Base-by-base conservation (phyloP, 768 basidiomycete genomes). In the Tephrocybe sp. region DNA sequence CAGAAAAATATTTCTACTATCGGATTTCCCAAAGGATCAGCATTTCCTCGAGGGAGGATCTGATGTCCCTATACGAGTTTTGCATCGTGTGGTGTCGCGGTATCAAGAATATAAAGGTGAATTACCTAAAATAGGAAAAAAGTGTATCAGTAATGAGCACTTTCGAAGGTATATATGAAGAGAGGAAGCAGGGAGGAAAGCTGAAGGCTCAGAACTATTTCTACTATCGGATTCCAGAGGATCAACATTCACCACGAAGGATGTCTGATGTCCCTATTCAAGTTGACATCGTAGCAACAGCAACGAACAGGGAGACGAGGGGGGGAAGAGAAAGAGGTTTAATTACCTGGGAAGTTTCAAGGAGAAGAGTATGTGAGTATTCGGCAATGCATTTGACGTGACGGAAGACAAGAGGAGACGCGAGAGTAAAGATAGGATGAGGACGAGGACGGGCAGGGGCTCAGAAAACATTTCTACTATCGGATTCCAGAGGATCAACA, bases 1-100 rank as follows among this genome's bases (percentile, higher is more conserved):
- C 74, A 77, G 74, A 73, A 26, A n/a, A 61, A 63, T 56, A 60
- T 69, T 73, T 79, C 79, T 84, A 83, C 77, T 81, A 80, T 79
- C 72, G 66, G 71, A 72, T 79, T 26, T 75, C 60, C 57, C 19
- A 48, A 51, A 61, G 55, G 55, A 69, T 70, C 70, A 71, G 45
- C 69, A 72, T 67, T 9, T 64, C 61, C 64, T 46, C 45, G 42
- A 53, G 65, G 40, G 69, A 65, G n/a, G 74, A 34, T 82, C 78
- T 78, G 78, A 75, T 80, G 76, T 80, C 78, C 79, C 79, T 77
- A 43, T 43, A 72, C 55, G 26, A 7, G 12, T 14, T 26, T 26
- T 26, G 26, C 26, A 26, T 26, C 26, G 26, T 26, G 26, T 26
- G 4, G 26, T 26, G 33, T 14, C 9, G 26, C 3, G 26, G n/a